phyloP scores from a whole-genome alignment of 306 rosid species.

The Prunus mongolica region DNA sequence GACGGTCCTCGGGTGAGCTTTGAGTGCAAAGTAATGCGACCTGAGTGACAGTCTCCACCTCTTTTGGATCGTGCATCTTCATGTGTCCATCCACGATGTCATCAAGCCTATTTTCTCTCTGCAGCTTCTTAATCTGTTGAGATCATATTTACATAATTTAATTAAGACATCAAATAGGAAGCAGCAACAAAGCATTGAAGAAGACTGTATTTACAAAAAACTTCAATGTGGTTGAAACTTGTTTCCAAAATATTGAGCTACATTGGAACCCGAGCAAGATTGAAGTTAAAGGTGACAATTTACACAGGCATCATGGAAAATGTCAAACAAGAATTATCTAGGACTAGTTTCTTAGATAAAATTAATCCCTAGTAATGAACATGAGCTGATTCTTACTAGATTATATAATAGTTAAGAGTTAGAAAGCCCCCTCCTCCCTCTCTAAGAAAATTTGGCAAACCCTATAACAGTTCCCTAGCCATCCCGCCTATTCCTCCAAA shows the following conservation, averaged over 20 bases:
- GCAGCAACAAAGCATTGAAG: background rate
- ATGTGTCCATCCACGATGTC: conserved; percentile 72
- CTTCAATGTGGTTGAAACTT: background rate
- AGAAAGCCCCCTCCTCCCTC: too few species aligned
- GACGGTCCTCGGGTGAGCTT: conserved; percentile 64
- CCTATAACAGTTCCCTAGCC: too few species aligned
- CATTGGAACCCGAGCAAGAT: background rate
- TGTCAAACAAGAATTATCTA: background rate
- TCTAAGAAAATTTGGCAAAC: too few species aligned
- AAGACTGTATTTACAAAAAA: background rate
- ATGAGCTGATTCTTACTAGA: too few species aligned
- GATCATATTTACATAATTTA: background rate
- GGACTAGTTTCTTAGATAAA: too few species aligned
- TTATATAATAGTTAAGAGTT: too few species aligned
- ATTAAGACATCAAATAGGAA: background rate
- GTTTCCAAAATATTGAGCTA: background rate
- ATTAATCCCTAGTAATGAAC: too few species aligned
- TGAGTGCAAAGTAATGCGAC: conserved; percentile 88
- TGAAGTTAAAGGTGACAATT: background rate
- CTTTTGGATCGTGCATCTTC: conserved; percentile 51
- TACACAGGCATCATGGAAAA: background rate
- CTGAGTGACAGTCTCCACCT: conserved; percentile 61
- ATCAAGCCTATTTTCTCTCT: conserved; percentile 67
- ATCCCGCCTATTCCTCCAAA: too few species aligned
- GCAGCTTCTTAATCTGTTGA: conserved; percentile 64